These are phyloP conservation scores for Pichia sp. DNA, from an alignment of 1,139 yeast genomes.

Conservation along the genomic window DNA sequence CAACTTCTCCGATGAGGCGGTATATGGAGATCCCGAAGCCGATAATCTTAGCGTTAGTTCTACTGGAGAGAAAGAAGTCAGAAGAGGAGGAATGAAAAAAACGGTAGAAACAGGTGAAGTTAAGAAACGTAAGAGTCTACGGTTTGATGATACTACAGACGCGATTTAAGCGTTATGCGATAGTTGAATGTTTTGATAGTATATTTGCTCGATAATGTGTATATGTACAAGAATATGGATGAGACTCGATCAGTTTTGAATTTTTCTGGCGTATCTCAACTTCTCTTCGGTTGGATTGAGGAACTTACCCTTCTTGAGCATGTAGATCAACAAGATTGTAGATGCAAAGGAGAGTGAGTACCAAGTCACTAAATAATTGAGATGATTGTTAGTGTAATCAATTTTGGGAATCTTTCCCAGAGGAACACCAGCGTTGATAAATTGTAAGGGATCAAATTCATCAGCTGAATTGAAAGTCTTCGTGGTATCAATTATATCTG, in stretches of 20 bases:
- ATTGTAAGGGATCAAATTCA: conserved; percentile 38
- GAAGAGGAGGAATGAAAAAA: conserved; percentile 7
- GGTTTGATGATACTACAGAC: conserved; percentile 14
- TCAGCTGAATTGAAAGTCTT: conserved; percentile 19
- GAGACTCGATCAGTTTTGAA: too few relatives aligned
- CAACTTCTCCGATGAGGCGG: background rate
- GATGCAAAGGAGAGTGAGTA: conserved; percentile 76
- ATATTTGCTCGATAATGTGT: background rate
- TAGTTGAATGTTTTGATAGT: background rate
- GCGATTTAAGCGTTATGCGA: too few relatives aligned
- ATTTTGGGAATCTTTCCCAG: conserved; percentile 75
- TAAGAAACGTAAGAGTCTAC: conserved; percentile 8
- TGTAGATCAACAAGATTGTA: conserved; percentile 52
- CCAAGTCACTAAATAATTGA: conserved; percentile 94
- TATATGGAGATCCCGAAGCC: background rate
- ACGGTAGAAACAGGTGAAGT: conserved; percentile 2
- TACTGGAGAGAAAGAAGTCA: background rate
- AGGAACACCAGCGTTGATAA: conserved; percentile 80
- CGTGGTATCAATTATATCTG: background rate
- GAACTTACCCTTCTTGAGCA: conserved; percentile 44
- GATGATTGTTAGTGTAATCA: conserved; percentile 78
- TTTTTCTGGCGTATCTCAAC: conserved; percentile 37
- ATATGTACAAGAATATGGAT: conserved; percentile 1
- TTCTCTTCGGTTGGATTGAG: conserved; percentile 37
- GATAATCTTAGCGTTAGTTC: background rate